phyloP scores from a whole-genome alignment of 2,329 filamentous ascomycete genomes.

The Microdochium nivale region DNA sequence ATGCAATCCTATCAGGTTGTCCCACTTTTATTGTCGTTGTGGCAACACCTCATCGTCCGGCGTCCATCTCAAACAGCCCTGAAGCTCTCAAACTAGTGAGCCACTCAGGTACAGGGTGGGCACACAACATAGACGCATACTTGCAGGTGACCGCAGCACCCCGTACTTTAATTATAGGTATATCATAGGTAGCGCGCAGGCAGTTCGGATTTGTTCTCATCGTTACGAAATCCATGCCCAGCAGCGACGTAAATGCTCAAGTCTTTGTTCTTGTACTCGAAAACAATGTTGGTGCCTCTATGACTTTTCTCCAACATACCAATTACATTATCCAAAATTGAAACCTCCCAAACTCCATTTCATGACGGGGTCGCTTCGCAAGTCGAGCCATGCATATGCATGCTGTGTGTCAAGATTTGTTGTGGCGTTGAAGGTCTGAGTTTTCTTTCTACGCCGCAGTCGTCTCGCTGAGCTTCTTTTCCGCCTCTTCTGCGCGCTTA shows the following conservation, averaged over 20 bases:
- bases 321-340: not conserved
- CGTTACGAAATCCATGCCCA: too few relatives aligned
- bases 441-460: not conserved
- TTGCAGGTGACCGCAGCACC: too few relatives aligned
- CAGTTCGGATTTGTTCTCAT: too few relatives aligned
- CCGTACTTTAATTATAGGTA: too few relatives aligned
- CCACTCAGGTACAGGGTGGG: too few relatives aligned
- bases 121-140: too few relatives aligned
- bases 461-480: conserved; percentile 42
- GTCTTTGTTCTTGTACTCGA: not conserved
- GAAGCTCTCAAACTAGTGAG: too few relatives aligned
- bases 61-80: too few relatives aligned
- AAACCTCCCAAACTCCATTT: not conserved
- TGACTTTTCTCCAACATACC: not conserved
- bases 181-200: too few relatives aligned
- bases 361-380: not conserved
- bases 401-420: not conserved
- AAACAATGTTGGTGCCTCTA: not conserved
- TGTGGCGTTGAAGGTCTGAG: not conserved
- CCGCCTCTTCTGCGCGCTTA: conserved; percentile 53
- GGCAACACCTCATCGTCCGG: too few relatives aligned
- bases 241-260: not conserved
- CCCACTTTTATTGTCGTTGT: not conserved
- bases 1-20: not conserved
- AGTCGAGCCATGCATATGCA: not conserved